A percentile compares a stretch with the other conserved stretches of the same genome.
phyloP scores from a whole-genome alignment of 306 rosid species.

The Citrullus mucosospermus region DNA sequence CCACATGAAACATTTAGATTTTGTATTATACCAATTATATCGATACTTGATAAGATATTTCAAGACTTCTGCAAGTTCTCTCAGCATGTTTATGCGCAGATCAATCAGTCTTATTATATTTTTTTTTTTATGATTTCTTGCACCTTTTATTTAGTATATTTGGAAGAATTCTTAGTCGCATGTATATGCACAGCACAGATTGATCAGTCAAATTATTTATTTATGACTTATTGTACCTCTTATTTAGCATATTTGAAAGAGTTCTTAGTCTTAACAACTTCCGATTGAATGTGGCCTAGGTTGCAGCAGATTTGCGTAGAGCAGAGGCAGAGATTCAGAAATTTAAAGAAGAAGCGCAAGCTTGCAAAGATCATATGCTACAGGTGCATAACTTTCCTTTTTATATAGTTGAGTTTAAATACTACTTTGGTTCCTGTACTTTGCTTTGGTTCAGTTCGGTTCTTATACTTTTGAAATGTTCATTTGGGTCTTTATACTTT shows the following conservation, averaged over 20 bases:
- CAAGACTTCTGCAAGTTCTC: not conserved
- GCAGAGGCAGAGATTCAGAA: slow-evolving; percentile 63
- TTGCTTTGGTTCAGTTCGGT: too few species aligned
- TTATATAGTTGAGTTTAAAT: not conserved
- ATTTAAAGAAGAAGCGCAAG: slow-evolving; percentile 69
- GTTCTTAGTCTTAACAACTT: not conserved
- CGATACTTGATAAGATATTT: not conserved
- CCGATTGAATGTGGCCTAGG: slow-evolving; percentile 24
- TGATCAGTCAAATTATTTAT: not conserved
- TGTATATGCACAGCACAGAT: not conserved
- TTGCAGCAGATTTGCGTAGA: slow-evolving; percentile 37
- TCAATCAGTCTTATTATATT: not conserved
- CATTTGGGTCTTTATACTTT: too few species aligned
- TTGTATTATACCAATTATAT: not conserved
- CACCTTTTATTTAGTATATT: not conserved
- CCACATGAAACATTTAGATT: not conserved
- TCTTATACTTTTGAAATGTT: too few species aligned
- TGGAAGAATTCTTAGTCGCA: not conserved
- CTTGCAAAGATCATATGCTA: slow-evolving; percentile 74
- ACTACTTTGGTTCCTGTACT: too few species aligned
- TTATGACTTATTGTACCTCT: not conserved
- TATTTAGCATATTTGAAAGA: not conserved
- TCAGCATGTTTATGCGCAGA: not conserved
- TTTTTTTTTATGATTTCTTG: not conserved
- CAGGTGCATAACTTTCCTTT: slow-evolving; percentile 41